phyloP scores from a whole-genome alignment of 2,329 filamentous ascomycete species.

The Fusarium sp. region DNA sequence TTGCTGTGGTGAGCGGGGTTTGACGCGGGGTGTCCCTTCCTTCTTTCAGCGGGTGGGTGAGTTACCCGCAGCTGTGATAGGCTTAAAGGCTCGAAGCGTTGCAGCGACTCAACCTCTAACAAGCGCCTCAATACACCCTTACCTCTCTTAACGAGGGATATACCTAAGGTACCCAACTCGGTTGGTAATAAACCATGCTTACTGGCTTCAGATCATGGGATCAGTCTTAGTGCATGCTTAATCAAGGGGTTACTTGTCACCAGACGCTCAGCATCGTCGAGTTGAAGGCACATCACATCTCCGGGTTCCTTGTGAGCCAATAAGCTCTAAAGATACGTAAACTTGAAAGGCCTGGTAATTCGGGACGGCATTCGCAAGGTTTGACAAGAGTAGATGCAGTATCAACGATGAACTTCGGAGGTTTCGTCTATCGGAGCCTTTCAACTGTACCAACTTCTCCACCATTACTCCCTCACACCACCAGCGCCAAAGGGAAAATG shows the following conservation, averaged over 20 bases:
- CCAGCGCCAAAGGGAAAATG: not conserved
- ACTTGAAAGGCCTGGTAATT: not conserved
- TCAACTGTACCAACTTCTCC: not conserved
- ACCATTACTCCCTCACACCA: not conserved
- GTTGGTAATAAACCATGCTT: constrained; percentile 4
- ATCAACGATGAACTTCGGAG: not conserved
- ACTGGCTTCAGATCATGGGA: constrained; percentile 25
- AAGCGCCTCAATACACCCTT: constrained; percentile 8
- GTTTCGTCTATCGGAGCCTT: not conserved
- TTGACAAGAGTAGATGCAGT: not conserved
- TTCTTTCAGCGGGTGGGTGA: constrained; percentile 16
- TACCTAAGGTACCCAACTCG: constrained; percentile 7
- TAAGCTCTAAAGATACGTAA: not conserved
- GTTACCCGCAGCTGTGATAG: not conserved
- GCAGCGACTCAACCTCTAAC: constrained; percentile 21
- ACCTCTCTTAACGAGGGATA: constrained; percentile 18
- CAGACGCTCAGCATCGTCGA: not conserved
- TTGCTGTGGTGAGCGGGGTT: constrained; percentile 35
- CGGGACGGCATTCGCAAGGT: not conserved
- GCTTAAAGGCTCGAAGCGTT: not conserved
- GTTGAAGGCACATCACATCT: not conserved
- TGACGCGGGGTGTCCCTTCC: constrained; percentile 33
- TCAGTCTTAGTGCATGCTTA: constrained; percentile 19
- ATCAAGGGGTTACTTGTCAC: constrained; percentile 20
- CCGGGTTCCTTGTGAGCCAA: not conserved